phyloP scores from a whole-genome alignment of 192 early-diverging fungal species.

The Coemansia erecta region DNA sequence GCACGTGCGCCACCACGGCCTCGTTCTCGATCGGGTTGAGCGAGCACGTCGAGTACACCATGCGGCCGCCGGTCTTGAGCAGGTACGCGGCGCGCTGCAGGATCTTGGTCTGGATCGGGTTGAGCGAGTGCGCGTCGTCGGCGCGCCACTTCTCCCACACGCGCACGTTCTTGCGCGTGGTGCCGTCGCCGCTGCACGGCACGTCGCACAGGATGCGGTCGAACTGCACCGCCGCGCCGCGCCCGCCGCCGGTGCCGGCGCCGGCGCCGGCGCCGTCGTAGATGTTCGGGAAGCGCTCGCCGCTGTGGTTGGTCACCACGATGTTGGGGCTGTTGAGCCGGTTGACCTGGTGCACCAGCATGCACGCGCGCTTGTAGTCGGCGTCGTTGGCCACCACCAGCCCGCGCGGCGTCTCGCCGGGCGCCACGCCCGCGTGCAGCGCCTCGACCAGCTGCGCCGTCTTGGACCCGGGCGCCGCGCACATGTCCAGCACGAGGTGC shows the following conservation, averaged over 20 bases:
- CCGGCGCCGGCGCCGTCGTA: constrained; percentile 9
- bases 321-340: constrained; percentile 90
- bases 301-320: constrained; percentile 96
- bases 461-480: constrained; percentile 98
- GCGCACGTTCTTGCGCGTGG: constrained; percentile 89
- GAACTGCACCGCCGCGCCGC: constrained; percentile 70
- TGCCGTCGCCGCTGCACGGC: constrained; percentile 98
- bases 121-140: constrained; percentile 74
- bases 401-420: constrained; percentile 62
- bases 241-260: constrained; percentile 2
- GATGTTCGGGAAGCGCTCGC: constrained; percentile 80
- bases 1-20: constrained; percentile 85
- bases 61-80: constrained; percentile 82
- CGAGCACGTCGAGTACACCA: constrained; percentile 98
- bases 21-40: constrained; percentile 99
- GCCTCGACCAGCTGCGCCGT: constrained; percentile 90
- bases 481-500: constrained; percentile 91
- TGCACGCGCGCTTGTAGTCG: constrained; percentile 84
- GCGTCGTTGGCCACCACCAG: constrained; percentile 97
- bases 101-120: constrained; percentile 84
- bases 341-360: constrained; percentile 95
- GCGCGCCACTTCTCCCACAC: constrained; percentile 89
- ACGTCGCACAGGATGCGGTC: constrained; percentile 97
- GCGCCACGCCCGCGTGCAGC: constrained; percentile 62
- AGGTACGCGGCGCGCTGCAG: constrained; percentile 83